Evolutionary conservation across 2,329 filamentous ascomycete species (phyloP).

Genomic region (Curvularia eragrostidis): DNA sequence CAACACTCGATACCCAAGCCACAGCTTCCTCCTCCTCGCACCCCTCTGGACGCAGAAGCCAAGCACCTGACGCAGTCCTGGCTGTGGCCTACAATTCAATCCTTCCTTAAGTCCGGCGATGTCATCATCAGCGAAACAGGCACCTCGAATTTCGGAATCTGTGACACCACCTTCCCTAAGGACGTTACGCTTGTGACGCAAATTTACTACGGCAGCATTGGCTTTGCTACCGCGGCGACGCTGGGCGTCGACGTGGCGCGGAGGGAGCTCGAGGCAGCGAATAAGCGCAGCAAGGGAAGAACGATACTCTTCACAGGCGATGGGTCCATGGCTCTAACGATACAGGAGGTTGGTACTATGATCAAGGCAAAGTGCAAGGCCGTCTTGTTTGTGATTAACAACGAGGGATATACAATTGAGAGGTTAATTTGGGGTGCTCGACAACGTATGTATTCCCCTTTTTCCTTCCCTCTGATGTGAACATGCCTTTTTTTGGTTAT

Average conservation of each 20-base stretch:
- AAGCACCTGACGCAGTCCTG: slow-evolving; percentile 53
- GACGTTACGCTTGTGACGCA: slow-evolving; percentile 47
- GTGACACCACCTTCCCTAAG: slow-evolving; percentile 42
- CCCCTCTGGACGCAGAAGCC: slow-evolving; percentile 42
- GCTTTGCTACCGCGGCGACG: slow-evolving; percentile 52
- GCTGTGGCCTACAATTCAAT: slow-evolving; percentile 53
- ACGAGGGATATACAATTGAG: slow-evolving; percentile 58
- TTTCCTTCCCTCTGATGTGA: not conserved
- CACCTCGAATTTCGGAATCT: slow-evolving; percentile 50
- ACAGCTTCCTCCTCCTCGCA: slow-evolving; percentile 34
- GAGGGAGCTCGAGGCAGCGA: slow-evolving; percentile 49
- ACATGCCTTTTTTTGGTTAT: not conserved
- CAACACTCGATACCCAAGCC: slow-evolving; percentile 36
- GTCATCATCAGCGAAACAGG: slow-evolving; percentile 53
- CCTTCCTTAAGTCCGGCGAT: slow-evolving; percentile 49
- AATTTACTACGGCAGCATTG: slow-evolving; percentile 55
- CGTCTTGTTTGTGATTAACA: slow-evolving; percentile 55
- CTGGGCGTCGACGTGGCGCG: slow-evolving; percentile 58
- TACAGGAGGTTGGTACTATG: slow-evolving; percentile 70
- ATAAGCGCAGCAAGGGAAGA: slow-evolving; percentile 30
- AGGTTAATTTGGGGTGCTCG: slow-evolving; percentile 55
- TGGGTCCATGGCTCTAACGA: slow-evolving; percentile 70
- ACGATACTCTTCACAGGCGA: slow-evolving; percentile 68
- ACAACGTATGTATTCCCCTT: slow-evolving; percentile 31
- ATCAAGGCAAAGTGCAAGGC: slow-evolving; percentile 53